phyloP scores from a whole-genome alignment of 73 alveolate species.

The Effrenium voratum region DNA sequence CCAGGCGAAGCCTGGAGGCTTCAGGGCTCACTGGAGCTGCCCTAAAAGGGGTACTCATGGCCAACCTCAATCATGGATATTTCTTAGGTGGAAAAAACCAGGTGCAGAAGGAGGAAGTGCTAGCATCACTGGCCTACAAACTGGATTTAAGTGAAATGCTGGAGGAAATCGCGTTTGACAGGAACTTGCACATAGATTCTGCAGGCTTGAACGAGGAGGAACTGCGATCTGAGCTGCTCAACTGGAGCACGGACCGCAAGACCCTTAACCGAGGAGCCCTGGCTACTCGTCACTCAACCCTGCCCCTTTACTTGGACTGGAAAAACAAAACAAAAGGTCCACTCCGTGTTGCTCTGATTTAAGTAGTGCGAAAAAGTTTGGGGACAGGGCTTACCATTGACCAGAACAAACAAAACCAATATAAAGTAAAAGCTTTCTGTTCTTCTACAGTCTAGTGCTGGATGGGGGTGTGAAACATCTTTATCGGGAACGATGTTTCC shows the following conservation, averaged over 20 bases:
- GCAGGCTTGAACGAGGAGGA: not conserved
- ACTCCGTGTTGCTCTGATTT: too few relatives aligned
- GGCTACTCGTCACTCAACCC: too few relatives aligned
- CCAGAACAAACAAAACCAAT: not conserved
- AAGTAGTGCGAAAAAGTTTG: too few relatives aligned
- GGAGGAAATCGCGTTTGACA: not conserved
- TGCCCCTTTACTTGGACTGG: too few relatives aligned
- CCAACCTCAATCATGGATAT: not conserved
- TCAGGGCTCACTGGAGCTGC: not conserved
- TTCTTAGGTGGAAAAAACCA: not conserved
- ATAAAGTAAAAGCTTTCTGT: not conserved
- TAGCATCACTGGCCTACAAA: not conserved
- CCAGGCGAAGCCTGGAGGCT: not conserved
- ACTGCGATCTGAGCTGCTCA: not conserved
- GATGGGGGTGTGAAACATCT: not conserved
- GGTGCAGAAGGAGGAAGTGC: not conserved
- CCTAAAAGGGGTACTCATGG: constrained; percentile 14
- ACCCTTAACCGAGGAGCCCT: not conserved
- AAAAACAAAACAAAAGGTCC: too few relatives aligned
- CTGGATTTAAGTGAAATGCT: not conserved
- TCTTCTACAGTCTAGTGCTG: not conserved
- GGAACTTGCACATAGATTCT: not conserved
- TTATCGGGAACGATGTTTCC: not conserved
- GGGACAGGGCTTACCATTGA: not conserved
- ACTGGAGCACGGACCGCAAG: not conserved